Percentiles rank a stretch among this genome's conserved stretches.
Conservation (phyloP, 208 protist genomes). For the Wallacemonas sp. region DNA sequence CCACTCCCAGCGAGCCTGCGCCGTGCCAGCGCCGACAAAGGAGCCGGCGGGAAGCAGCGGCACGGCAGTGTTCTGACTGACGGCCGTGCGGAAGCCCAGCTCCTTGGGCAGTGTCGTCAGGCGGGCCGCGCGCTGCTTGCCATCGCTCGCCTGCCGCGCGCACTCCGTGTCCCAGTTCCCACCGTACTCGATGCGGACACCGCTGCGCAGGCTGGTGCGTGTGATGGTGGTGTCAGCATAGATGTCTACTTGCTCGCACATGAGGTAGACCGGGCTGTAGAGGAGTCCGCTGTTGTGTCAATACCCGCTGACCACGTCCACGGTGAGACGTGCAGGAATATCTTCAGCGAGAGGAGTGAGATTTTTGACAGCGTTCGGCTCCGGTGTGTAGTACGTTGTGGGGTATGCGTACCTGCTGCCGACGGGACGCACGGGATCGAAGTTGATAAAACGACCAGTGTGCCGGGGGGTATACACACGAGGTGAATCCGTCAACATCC, state of each 20-base stretch:
- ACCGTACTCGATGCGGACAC: not conserved
- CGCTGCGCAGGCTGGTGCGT: not conserved
- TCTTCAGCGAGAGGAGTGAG: not conserved
- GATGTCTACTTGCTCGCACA: not conserved
- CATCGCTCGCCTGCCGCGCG: not conserved
- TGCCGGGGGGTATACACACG: not conserved
- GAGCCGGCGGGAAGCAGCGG: not conserved
- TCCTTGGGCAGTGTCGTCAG: not conserved
- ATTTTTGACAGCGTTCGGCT: not conserved
- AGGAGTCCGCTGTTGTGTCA: constrained; percentile 2
- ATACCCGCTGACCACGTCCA: constrained; percentile 5
- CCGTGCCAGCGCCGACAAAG: too few relatives aligned
- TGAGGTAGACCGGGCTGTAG: not conserved
- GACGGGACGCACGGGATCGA: not conserved
- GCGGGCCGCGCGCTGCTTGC: not conserved
- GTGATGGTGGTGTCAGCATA: not conserved
- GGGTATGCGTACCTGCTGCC: not conserved
- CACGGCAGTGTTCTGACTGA: not conserved
- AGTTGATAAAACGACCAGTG: not conserved
- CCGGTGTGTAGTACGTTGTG: not conserved
- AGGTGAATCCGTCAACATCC: too few relatives aligned
- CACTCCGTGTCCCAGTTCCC: not conserved
- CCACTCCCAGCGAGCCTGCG: too few relatives aligned
- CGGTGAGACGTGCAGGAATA: not conserved
- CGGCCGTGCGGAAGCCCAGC: not conserved